phyloP scores from a whole-genome alignment of 2,329 filamentous ascomycete species.

The Penicillium fuscoglaucum region DNA sequence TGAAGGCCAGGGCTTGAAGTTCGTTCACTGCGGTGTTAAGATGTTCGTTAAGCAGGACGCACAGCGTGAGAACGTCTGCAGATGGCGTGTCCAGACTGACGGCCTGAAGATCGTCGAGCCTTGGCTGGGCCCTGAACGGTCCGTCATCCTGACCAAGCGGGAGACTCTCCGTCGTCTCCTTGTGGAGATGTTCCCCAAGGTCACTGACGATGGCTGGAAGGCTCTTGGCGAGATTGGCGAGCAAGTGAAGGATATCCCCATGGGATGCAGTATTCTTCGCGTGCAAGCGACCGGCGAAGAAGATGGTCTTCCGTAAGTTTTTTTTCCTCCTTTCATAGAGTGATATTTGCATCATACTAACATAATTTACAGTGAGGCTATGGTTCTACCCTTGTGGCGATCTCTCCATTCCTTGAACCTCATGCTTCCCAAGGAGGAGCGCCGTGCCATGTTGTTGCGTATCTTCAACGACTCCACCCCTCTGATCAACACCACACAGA shows the following conservation, averaged over 20 bases:
- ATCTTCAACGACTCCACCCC: conserved; percentile 88
- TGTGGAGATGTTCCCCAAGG: conserved; percentile 94
- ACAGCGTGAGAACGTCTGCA: conserved; percentile 79
- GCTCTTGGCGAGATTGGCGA: conserved; percentile 85
- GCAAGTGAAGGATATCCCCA: conserved; percentile 72
- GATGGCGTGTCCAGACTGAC: conserved; percentile 94
- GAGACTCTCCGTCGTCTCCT: conserved; percentile 79
- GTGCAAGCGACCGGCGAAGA: conserved; percentile 70
- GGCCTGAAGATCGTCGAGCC: conserved; percentile 88
- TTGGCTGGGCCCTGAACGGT: conserved; percentile 77
- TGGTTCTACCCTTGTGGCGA: conserved; percentile 92
- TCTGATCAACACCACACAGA: conserved; percentile 63
- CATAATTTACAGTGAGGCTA: conserved; percentile 59
- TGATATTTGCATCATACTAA: conserved; percentile 20
- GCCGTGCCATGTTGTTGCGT: conserved; percentile 84
- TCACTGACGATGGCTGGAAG: conserved; percentile 71
- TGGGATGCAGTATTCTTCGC: conserved; percentile 89
- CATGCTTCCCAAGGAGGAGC: conserved; percentile 97
- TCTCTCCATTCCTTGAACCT: conserved; percentile 89
- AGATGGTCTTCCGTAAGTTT: conserved; percentile 56
- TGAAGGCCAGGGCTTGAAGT: conserved; percentile 87
- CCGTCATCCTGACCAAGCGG: conserved; percentile 73
- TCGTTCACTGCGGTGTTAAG: conserved; percentile 94
- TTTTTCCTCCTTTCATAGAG: not conserved
- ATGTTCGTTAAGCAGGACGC: conserved; percentile 99